Evolutionary conservation across 2,329 filamentous ascomycete species (phyloP).

Genomic region (Parastagonospora avenae): DNA sequence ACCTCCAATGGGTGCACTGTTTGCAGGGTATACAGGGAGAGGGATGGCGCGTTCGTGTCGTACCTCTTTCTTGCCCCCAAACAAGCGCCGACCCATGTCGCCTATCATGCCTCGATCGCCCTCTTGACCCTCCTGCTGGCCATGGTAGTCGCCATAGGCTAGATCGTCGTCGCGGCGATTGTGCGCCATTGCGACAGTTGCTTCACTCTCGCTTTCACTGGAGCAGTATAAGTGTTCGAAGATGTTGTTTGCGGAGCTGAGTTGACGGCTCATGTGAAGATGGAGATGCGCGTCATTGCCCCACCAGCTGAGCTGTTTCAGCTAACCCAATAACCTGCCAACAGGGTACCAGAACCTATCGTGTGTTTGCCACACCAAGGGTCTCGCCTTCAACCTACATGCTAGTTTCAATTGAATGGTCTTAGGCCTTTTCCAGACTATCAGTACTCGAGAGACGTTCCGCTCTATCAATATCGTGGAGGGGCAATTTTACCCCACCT

Average conservation of each 20-base stretch:
- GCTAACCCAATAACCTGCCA: neutral
- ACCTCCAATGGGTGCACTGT: slow-evolving; percentile 14
- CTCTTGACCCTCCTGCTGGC: slow-evolving; percentile 46
- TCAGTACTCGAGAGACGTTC: too few species aligned
- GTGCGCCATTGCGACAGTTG: slow-evolving; percentile 35
- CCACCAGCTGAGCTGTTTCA: too few species aligned
- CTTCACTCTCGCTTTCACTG: slow-evolving; percentile 12
- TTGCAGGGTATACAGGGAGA: slow-evolving; percentile 17
- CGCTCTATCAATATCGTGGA: too few species aligned
- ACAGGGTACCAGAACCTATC: neutral
- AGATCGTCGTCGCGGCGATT: slow-evolving; percentile 55
- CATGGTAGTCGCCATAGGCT: slow-evolving; percentile 61
- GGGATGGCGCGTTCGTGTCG: slow-evolving; percentile 25
- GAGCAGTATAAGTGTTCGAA: neutral
- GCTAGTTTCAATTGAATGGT: too few species aligned
- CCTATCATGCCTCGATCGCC: slow-evolving; percentile 58
- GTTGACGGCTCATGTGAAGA: neutral
- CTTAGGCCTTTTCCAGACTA: too few species aligned
- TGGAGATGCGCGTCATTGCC: neutral
- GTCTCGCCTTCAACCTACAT: too few species aligned
- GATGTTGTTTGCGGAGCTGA: slow-evolving; percentile 1
- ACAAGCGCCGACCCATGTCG: slow-evolving; percentile 56
- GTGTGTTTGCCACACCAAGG: too few species aligned
- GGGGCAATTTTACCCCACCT: too few species aligned
- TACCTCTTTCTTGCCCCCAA: slow-evolving; percentile 41